Base-by-base conservation (phyloP, 805 yeast genomes). In the Metschnikowia corniflorae region DNA sequence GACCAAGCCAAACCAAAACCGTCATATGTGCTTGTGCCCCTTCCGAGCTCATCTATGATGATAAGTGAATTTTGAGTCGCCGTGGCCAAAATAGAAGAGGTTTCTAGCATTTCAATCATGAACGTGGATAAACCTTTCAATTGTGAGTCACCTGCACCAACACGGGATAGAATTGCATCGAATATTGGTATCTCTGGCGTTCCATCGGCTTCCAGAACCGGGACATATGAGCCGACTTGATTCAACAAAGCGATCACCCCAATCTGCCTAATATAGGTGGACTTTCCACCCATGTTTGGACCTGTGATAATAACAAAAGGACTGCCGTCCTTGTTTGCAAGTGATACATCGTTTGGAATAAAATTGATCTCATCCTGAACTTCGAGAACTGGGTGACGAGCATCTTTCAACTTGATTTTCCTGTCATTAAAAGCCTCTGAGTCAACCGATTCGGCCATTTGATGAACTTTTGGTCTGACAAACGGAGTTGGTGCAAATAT, bases 1-100 rank as follows among this genome's bases (percentile, higher is more conserved):
- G 97, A 83, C 94, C 96, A 93, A 0, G 98, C 98, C 26, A 93
- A 71, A 0, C 98, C 98, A 67, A 93, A 93, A 0, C 98, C 98
- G 61, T 93, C 98, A 60, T 89, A 91, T 0, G 98, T 56, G 29
- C 49, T 46, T 0, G 97, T 88, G 8, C 96, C 97, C 55, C 98
- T 76, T 3, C 99, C 99, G 30, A 93, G 75, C 59, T 93, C 99
- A 61, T 93, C 99, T 44, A 93, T 82, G 16, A 93, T 79, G 33
- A 93, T 79, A 39, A 93, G 70, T 6, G 96, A 87, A 43, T 84
- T 81, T 20, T 68, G 60, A 0, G 93, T 80, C 2, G 95, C 89
- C 6, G 85, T 77, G 42, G 84, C 79, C 39, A 93, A 68, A 47
- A 93, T 91, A 2, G 91, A 78, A 0, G 96, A 82, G 35, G 96